phyloP scores from a whole-genome alignment of 2,329 filamentous ascomycete species.

The Alternaria triticina region DNA sequence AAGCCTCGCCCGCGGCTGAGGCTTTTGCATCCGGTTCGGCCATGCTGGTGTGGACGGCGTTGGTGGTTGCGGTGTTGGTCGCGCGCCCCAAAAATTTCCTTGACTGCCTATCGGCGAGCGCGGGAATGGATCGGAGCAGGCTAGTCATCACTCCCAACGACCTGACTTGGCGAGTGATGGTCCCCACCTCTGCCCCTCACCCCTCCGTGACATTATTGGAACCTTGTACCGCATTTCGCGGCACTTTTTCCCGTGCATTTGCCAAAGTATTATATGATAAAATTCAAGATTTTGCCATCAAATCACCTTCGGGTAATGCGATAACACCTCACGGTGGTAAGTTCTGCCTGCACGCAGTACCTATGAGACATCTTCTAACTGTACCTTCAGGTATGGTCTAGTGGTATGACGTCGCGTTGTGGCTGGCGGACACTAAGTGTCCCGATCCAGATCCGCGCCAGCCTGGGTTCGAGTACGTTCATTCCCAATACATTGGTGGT shows the following conservation, averaged over 20 bases:
- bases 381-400: slow-evolving; percentile 29
- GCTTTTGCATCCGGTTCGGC: slow-evolving; percentile 41
- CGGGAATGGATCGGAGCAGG: slow-evolving; percentile 26
- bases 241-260: not conserved
- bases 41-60: slow-evolving; percentile 33
- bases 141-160: slow-evolving; percentile 2
- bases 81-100: slow-evolving; percentile 33
- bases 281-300: not conserved
- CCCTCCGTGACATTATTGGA: not conserved
- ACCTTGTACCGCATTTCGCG: not conserved
- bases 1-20: slow-evolving; percentile 27
- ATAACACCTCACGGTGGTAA: not conserved
- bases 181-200: not conserved
- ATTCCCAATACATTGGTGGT: slow-evolving; percentile 6
- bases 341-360: not conserved
- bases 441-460: slow-evolving; percentile 36
- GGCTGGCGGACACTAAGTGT: slow-evolving; percentile 29
- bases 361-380: not conserved
- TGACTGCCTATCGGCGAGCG: slow-evolving; percentile 16
- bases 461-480: slow-evolving; percentile 37
- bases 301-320: not conserved
- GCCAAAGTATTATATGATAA: not conserved
- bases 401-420: slow-evolving; percentile 43
- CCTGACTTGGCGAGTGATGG: not conserved
- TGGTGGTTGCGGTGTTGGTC: slow-evolving; percentile 15